Base-by-base conservation (phyloP, 352 stramenopile genomes). In the Phytopythium aichiense region DNA sequence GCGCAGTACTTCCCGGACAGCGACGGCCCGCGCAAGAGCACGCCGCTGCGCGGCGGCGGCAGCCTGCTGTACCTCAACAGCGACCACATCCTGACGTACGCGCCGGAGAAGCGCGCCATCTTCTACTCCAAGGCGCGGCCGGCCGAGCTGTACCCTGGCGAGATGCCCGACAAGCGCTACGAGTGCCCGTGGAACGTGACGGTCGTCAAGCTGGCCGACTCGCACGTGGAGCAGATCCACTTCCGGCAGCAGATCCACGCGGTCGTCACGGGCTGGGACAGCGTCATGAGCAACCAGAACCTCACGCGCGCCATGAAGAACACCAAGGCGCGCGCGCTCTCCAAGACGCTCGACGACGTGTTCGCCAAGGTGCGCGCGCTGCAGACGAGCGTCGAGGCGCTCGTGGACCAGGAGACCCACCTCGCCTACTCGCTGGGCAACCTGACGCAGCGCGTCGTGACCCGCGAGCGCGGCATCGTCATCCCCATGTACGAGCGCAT, bases 11-110 rank as follows among this genome's bases (percentile, higher is more conserved):
- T 77, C 60, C 82, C 80, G 0, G 67, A 79, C 7, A 76, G 58
- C 64, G 13, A 28, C 42, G 12, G 52, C 68, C 4, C 57, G 49
- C 13, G 65, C 13, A 60, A 22, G 50, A 43, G 13, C 28, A 46
- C 43, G 38, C 40, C 51, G n/a, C 13, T 12, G 51, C 31, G 61
- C 42, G 38, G 54, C 22, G 15, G 60, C 50, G 13, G 64, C 42
- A 75, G 67, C 20, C 52, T 75, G 54, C 56, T 90, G 33, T 92
- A 89, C 69, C 69, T 90, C 49, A 90, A 90, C 63, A 87, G 79
- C 58, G 80, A 92, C 65, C 67, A 77, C 50, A 81, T 92, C 53
- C 37, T 87, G n/a, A 30, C 69, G 50, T 75, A 80, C 49, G 52
- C 76, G 50, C 71, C 70, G 0, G 72, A 77, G 8, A 77, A 79